A percentile compares a stretch with the other conserved stretches of the same genome.
These are phyloP conservation scores for Yamadazyma oceani DNA, from an alignment of 1,139 yeast genomes.

Conservation along the genomic window DNA sequence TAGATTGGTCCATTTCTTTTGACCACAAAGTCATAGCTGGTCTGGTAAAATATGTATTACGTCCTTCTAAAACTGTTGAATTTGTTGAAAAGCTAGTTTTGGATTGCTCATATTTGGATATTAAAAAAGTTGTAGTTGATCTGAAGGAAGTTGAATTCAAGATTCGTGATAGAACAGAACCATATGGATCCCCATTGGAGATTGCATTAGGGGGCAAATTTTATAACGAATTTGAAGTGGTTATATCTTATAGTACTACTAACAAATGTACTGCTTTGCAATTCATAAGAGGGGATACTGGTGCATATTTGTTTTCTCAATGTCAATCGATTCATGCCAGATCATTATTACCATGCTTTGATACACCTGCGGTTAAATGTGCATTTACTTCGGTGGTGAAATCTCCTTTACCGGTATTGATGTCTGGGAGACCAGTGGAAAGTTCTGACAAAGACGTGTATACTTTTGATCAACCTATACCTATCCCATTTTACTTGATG, in stretches of 20 bases:
- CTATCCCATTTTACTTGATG: constrained; percentile 37
- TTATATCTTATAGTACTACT: constrained; percentile 32
- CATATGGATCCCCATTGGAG: constrained; percentile 34
- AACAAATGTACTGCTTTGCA: constrained; percentile 40
- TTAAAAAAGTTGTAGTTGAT: constrained; percentile 24
- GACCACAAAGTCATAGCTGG: constrained; percentile 30
- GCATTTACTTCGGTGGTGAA: constrained; percentile 29
- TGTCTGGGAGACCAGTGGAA: constrained; percentile 36
- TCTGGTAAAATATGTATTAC: constrained; percentile 24
- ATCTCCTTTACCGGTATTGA: constrained; percentile 33
- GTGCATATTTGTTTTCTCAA: constrained; percentile 42
- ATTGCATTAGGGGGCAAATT: constrained; percentile 16
- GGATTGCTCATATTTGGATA: constrained; percentile 33
- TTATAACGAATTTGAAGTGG: constrained; percentile 14
- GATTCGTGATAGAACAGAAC: constrained; percentile 22
- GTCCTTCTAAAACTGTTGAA: constrained; percentile 7
- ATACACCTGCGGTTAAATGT: constrained; percentile 42
- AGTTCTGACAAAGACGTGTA: constrained; percentile 14
- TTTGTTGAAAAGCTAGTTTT: constrained; percentile 19
- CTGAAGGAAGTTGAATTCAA: constrained; percentile 19
- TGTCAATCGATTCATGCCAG: constrained; percentile 47
- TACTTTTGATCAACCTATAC: constrained; percentile 33
- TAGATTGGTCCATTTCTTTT: constrained; percentile 31
- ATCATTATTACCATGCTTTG: constrained; percentile 44
- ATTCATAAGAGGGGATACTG: constrained; percentile 38